Base-by-base conservation (phyloP, 2,329 filamentous ascomycete genomes). In the Fusarium nisikadoi region DNA sequence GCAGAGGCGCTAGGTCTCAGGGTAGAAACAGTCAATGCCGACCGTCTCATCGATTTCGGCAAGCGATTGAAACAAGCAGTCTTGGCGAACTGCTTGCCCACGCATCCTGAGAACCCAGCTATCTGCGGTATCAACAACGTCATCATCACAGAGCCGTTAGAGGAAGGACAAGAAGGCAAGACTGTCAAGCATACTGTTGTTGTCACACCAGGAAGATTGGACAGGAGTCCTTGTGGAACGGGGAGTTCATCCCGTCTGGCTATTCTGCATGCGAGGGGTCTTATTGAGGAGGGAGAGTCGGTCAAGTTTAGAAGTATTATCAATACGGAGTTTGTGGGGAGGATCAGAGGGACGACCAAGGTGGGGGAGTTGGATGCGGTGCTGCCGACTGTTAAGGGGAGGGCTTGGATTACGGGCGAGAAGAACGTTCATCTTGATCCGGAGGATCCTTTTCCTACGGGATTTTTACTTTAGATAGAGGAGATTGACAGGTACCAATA, bases 11-110 rank as follows among this genome's bases (percentile, higher is more conserved):
- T 67, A 2, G 65, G 65, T 9, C 57, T 67, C 3, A 23, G 54
- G 1, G 65, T 67, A n/a, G 63, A 67, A 45, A 67, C 65, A 14
- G 58, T 67, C 41, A 67, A 67, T 2, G 63, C 65, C 9, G 65
- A 67, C 6, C 63, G 55, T 17, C 36, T 67, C 7, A 36, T 67
- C 5, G 29, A 67, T 33, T 52, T 67, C 80, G 84, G 83, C 3
- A 82, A 85, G 53, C 75, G 74, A n/a, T 83, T 85, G 64, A 85
- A 85, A 62, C 68, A 72, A n/a, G 82, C 81, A 1, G 80, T 83
- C 1, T 79, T 80, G 45, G 68, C 67, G 6, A 61, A 71, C 8
- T 81, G 78, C 60, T 78, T 73, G 8, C 83, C 83, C 2, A 74
- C 82, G 6, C 83, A 85, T 47, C 83, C 83, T 0, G 82, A 83